phyloP scores from a whole-genome alignment of 441 rosid species.

The Kokia cookei region DNA sequence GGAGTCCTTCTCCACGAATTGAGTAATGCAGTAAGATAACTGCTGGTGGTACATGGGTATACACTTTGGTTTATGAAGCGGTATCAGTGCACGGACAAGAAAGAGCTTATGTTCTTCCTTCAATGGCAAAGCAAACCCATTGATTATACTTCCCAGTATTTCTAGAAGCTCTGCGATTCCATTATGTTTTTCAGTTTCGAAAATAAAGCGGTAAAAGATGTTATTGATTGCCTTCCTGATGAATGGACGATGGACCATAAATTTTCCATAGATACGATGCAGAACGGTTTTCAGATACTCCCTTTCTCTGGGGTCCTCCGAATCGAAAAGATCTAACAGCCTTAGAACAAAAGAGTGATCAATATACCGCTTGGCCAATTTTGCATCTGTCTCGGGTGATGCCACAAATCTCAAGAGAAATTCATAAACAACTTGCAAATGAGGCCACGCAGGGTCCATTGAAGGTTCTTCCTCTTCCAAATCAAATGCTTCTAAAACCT shows the following conservation, averaged over 20 bases:
- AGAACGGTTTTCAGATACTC: conserved; percentile 68
- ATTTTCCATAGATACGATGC: conserved; percentile 87
- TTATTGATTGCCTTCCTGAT: conserved; percentile 83
- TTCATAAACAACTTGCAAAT: conserved; percentile 75
- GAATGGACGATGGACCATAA: conserved; percentile 91
- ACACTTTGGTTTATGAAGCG: conserved; percentile 70
- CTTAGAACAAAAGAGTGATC: conserved; percentile 67
- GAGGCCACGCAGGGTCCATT: conserved; percentile 76
- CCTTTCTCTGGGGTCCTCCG: conserved; percentile 61
- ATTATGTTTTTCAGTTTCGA: conserved; percentile 87
- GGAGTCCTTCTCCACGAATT: conserved; percentile 66
- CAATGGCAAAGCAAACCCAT: conserved; percentile 66
- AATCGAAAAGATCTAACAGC: conserved; percentile 76
- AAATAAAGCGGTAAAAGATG: conserved; percentile 72
- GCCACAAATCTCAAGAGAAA: conserved; percentile 57
- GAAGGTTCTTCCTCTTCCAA: conserved; percentile 69
- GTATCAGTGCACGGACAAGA: conserved; percentile 64
- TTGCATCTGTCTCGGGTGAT: conserved; percentile 74
- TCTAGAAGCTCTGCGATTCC: conserved; percentile 82
- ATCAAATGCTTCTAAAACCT: conserved; percentile 53
- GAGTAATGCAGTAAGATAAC: conserved; percentile 67
- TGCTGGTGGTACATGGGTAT: conserved; percentile 66
- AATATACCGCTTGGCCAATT: conserved; percentile 56
- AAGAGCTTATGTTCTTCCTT: conserved; percentile 79
- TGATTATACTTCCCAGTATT: conserved; percentile 75